Conservation (phyloP, 108 stramenopile species). For the Cyclotella cryptica region DNA sequence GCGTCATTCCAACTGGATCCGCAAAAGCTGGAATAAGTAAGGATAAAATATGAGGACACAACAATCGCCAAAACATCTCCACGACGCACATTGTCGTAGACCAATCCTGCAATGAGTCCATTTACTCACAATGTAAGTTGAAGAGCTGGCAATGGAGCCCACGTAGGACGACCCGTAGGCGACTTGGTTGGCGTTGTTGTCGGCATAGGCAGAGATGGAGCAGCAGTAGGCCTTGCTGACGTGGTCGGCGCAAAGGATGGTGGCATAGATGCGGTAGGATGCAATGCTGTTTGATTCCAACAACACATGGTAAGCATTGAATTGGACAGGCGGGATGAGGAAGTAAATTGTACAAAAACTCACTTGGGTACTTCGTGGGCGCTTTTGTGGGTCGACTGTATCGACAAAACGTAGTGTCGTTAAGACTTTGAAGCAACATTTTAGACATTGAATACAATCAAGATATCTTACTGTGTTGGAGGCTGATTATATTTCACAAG, state of each 20-base stretch:
- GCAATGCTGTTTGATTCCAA: neutral
- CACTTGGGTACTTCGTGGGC: slow-evolving; percentile 26
- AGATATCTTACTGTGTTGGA: slow-evolving; percentile 10
- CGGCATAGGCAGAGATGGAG: slow-evolving; percentile 3
- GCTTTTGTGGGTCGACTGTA: slow-evolving; percentile 26
- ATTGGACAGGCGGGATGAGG: neutral
- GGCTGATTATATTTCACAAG: neutral
- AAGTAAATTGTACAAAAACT: neutral
- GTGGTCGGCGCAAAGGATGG: slow-evolving; percentile 16
- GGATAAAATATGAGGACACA: neutral
- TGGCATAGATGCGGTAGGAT: slow-evolving; percentile 11
- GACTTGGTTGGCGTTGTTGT: slow-evolving; percentile 5
- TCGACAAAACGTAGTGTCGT: neutral
- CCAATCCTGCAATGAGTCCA: neutral
- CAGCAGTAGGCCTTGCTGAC: slow-evolving; percentile 3
- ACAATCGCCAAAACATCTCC: neutral
- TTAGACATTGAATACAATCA: too few relatives aligned
- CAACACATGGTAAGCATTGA: neutral
- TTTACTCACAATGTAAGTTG: slow-evolving; percentile 23
- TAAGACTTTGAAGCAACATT: too few relatives aligned
- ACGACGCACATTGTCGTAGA: neutral
- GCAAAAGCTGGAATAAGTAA: slow-evolving; percentile 14
- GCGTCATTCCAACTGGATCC: slow-evolving; percentile 33
- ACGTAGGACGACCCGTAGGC: slow-evolving; percentile 24
- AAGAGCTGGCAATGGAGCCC: slow-evolving; percentile 42